A percentile compares a stretch with the other conserved stretches of the same genome.
phyloP scores from a whole-genome alignment of 139 green algal genomes.

The Asterochloris sp. region DNA sequence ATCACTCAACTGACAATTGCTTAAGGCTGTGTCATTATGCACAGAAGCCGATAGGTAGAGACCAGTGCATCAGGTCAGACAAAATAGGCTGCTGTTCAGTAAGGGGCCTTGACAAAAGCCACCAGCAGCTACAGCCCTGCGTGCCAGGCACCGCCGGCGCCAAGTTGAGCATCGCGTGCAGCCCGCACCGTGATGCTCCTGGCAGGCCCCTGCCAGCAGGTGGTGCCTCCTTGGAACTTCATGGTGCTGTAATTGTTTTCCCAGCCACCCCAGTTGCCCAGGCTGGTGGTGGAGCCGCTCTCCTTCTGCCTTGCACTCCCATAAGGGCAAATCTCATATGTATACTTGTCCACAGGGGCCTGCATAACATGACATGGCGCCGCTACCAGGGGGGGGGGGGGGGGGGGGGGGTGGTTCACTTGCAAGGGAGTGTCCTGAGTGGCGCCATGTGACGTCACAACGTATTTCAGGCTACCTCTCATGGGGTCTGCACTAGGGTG shows the following conservation, averaged over 20 bases:
- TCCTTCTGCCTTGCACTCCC: slow-evolving; percentile 64
- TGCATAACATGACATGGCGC: background rate
- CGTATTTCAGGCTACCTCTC: background rate
- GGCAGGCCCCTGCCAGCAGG: slow-evolving; percentile 67
- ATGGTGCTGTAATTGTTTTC: slow-evolving; percentile 37
- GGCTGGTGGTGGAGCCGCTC: slow-evolving; percentile 25
- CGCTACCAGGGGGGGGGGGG: too few relatives aligned
- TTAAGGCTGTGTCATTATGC: background rate
- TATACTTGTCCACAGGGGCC: slow-evolving; percentile 66
- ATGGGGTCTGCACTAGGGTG: too few relatives aligned
- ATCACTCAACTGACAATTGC: background rate
- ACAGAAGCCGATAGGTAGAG: background rate
- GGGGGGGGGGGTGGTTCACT: background rate
- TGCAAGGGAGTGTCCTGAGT: background rate
- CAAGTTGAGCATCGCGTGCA: background rate
- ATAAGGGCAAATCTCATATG: slow-evolving; percentile 78
- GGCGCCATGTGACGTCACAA: background rate
- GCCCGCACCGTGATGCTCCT: slow-evolving; percentile 52
- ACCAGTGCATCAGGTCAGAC: too few relatives aligned
- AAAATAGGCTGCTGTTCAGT: background rate
- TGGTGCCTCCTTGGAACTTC: slow-evolving; percentile 49
- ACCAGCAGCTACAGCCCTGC: background rate
- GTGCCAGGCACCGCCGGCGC: background rate
- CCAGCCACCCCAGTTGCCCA: slow-evolving; percentile 70
- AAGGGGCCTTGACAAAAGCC: background rate